Base-by-base conservation (phyloP, 2,329 filamentous ascomycete species). In the Bipolaris cookei region DNA sequence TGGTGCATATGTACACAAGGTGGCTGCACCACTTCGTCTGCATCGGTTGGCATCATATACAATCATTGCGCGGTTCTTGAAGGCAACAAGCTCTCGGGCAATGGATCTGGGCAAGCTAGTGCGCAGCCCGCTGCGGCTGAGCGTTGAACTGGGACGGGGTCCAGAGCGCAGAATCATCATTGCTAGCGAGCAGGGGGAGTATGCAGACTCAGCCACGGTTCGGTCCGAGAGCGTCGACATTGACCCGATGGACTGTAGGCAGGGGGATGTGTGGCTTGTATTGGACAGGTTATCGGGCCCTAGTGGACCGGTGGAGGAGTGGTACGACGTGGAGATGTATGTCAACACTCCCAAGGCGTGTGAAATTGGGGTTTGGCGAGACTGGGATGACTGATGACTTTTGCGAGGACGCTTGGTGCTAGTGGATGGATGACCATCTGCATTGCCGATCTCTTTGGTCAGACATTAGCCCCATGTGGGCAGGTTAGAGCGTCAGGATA, bases 141-240 rank as follows among this genome's bases (percentile, higher is more conserved):
- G 86, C 4, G 77, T 97, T 13, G 89, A 95, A 71, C 81, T 86
- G 28, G 90, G 91, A 14, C 85, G 86, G 66, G 90, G 90, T 0
- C 87, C 90, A 1, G 85, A 90, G 64, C 86, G 88, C 60, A 79
- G 81, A 3, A 80, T 87, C 10, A 71, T 96, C 25, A 86, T 86
- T 1, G 81, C 84, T 1, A 92, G 89, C 1, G 81, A 86, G n/a
- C 82, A 86, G n/a, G 90, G 90, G 5, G 86, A 88, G 58, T 95
- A 92, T 69, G 86, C 85, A 43, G 90, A 96, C 75, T 82, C 83
- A 56, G 86, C 86, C 0, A 82, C 74, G 7, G 74, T 96, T 23
- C 83, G 90, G 46, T 90, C 90, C 1, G 81, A 86, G 13, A 88
- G 94, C 62, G 83, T 96, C 49, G 89, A 96, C 76, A 77, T 97